These are phyloP conservation scores for Rhinocladiella similis DNA, from an alignment of 2,329 filamentous ascomycete species.

Conservation along the genomic window DNA sequence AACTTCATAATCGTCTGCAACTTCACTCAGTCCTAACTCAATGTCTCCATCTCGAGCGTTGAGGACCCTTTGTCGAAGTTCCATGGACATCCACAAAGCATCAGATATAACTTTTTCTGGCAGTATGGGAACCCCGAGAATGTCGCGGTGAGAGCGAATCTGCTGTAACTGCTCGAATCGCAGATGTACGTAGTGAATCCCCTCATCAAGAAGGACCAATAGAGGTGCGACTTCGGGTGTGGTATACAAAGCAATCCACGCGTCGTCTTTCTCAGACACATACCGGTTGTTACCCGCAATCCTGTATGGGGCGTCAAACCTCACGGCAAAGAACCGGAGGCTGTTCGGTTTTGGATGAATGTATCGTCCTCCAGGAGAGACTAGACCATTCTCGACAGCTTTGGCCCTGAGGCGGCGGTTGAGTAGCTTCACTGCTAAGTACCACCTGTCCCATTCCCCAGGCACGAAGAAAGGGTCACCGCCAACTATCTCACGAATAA, in stretches of 20 bases:
- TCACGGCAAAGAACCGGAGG: slow-evolving; percentile 51
- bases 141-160: slow-evolving; percentile 52
- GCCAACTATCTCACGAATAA: slow-evolving; percentile 59
- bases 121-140: slow-evolving; percentile 55
- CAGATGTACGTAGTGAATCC: slow-evolving; percentile 61
- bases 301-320: slow-evolving; percentile 55
- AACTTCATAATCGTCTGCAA: slow-evolving; percentile 33
- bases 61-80: slow-evolving; percentile 56
- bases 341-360: slow-evolving; percentile 49
- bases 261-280: slow-evolving; percentile 46
- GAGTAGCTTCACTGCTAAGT: slow-evolving; percentile 55
- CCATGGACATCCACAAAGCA: slow-evolving; percentile 59
- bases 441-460: slow-evolving; percentile 60
- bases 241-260: slow-evolving; percentile 55
- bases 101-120: slow-evolving; percentile 57
- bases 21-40: slow-evolving; percentile 53
- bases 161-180: slow-evolving; percentile 60
- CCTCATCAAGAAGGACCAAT: slow-evolving; percentile 57
- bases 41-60: slow-evolving; percentile 53
- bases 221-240: slow-evolving; percentile 56
- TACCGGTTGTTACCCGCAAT: slow-evolving; percentile 37
- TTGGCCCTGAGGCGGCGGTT: slow-evolving; percentile 51
- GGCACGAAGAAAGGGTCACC: slow-evolving; percentile 61
- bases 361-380: slow-evolving; percentile 44
- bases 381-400: slow-evolving; percentile 50